Evolutionary conservation across 73 alveolate species (phyloP).

Genomic region (Symbiodinium pilosum): DNA sequence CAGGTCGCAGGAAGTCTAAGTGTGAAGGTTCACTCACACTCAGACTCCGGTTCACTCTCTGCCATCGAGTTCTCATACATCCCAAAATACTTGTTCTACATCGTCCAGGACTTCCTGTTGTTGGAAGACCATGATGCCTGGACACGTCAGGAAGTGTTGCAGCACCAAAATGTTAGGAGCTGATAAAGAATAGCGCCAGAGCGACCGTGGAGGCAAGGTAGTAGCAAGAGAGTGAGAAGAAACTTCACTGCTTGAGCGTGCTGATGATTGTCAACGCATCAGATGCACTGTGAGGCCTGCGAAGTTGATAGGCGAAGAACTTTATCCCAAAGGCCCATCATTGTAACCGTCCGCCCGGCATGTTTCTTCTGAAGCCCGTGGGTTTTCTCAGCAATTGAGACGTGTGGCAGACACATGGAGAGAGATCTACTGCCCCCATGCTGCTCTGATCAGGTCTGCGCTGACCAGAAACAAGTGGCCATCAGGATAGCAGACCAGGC

Average conservation of each 20-base stretch:
- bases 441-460: conserved; percentile 11
- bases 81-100: conserved; percentile 79
- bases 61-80: conserved; percentile 83
- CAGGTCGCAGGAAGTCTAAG: background rate
- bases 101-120: conserved; percentile 34
- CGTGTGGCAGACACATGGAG: background rate
- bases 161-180: conserved; percentile 56
- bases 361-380: background rate
- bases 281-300: background rate
- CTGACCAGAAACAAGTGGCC: conserved; percentile 81
- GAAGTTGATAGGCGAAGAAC: conserved; percentile 34
- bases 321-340: conserved; percentile 53
- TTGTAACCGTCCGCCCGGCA: conserved; percentile 72
- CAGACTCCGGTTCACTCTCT: conserved; percentile 54
- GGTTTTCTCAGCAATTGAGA: too few relatives aligned
- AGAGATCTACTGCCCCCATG: background rate
- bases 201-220: conserved; percentile 83
- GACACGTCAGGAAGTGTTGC: too few relatives aligned
- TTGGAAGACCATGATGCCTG: background rate
- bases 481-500: conserved; percentile 75
- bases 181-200: conserved; percentile 62
- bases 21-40: conserved; percentile 70
- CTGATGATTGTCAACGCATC: too few relatives aligned
- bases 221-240: too few relatives aligned
- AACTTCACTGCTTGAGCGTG: too few relatives aligned